Percentiles rank a stretch among this genome's conserved stretches.
Conservation (phyloP, 106 monocot genomes). For the Dendrobium nobile region DNA sequence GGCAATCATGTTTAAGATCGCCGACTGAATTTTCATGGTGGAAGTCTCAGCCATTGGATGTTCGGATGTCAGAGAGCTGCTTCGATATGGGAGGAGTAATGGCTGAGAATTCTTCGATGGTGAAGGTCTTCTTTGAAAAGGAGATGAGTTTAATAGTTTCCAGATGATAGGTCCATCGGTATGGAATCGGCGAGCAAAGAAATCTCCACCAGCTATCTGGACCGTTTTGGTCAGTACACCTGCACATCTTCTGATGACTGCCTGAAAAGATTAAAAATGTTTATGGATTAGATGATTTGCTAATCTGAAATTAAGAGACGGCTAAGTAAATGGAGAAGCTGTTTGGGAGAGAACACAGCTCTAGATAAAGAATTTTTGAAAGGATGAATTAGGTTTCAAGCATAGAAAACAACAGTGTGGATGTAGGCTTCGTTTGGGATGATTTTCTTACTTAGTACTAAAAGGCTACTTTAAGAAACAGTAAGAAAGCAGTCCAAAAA, state of each 20-base stretch:
- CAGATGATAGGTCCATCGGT: slow-evolving; percentile 65
- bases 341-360: too few relatives aligned
- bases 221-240: slow-evolving; percentile 44
- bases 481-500: too few relatives aligned
- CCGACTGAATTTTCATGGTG: slow-evolving; percentile 62
- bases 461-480: too few relatives aligned
- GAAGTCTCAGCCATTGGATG: slow-evolving; percentile 67
- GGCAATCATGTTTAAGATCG: slow-evolving; percentile 66
- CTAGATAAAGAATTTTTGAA: too few relatives aligned
- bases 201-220: slow-evolving; percentile 66
- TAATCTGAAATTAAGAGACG: not conserved
- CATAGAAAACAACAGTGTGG: too few relatives aligned
- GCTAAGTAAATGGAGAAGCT: not conserved
- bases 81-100: slow-evolving; percentile 70
- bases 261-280: slow-evolving; percentile 25
- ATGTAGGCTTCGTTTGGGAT: too few relatives aligned
- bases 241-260: slow-evolving; percentile 61
- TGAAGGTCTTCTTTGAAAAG: slow-evolving; percentile 40
- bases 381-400: too few relatives aligned
- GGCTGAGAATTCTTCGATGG: slow-evolving; percentile 22
- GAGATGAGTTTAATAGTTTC: slow-evolving; percentile 47
- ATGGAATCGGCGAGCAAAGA: slow-evolving; percentile 81
- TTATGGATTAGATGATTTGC: too few relatives aligned
- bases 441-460: too few relatives aligned
- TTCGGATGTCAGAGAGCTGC: slow-evolving; percentile 26